A percentile compares a stretch with the other conserved stretches of the same genome.
Conservation (phyloP, 2,329 filamentous ascomycete genomes). For the Monosporascus sp. region DNA sequence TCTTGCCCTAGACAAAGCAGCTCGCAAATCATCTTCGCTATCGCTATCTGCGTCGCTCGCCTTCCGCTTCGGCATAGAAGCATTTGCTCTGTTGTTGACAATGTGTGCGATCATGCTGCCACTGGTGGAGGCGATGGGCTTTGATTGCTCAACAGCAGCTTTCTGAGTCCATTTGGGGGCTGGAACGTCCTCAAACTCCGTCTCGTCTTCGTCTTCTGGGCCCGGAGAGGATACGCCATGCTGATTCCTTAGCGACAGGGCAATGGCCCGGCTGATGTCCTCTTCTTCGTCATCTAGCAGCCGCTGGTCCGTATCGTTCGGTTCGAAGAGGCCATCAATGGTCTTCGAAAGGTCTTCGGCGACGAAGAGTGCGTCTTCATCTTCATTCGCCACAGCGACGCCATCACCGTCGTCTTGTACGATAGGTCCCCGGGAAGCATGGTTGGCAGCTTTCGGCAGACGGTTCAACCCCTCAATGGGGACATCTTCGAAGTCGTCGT, state of each 20-base stretch:
- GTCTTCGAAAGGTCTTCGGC: conserved; percentile 19
- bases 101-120: conserved; percentile 65
- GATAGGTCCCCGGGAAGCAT: conserved; percentile 17
- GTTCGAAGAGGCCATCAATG: conserved; percentile 16
- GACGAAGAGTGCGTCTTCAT: conserved; percentile 54
- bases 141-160: conserved; percentile 43
- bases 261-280: conserved; percentile 76
- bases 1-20: conserved; percentile 68
- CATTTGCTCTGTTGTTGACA: conserved; percentile 67
- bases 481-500: conserved; percentile 84
- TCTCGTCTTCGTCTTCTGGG: conserved; percentile 32
- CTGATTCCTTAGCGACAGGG: conserved; percentile 71
- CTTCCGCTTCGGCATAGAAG: conserved; percentile 45
- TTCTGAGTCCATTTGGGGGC: conserved; percentile 53
- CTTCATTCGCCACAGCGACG: conserved; percentile 27
- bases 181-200: conserved; percentile 45
- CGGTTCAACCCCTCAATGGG: conserved; percentile 86
- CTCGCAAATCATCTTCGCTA: conserved; percentile 73
- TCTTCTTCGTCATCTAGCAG: conserved; percentile 42
- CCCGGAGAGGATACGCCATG: conserved; percentile 31
- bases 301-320: conserved; percentile 15
- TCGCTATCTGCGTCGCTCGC: conserved; percentile 57
- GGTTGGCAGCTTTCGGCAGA: conserved; percentile 55
- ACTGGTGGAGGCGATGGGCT: conserved; percentile 44
- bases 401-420: conserved; percentile 6